A percentile compares a stretch with the other conserved stretches of the same genome.
Conservation (phyloP, 495 filamentous ascomycete genomes). For the Trichoderma erinaceum region DNA sequence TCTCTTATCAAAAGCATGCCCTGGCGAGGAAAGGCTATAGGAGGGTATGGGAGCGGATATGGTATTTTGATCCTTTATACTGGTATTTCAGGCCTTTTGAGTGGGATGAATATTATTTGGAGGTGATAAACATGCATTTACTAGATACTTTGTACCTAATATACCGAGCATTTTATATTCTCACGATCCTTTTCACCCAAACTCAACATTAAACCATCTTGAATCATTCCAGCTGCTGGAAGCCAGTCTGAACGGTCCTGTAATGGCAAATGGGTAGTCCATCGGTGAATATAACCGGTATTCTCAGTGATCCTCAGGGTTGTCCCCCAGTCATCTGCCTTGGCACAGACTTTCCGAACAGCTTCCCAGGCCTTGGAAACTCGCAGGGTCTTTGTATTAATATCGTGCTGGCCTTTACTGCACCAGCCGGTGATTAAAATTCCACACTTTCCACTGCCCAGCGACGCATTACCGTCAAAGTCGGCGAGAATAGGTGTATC, state of each 20-base stretch:
- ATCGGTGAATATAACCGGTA: neutral
- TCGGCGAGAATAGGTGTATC: neutral
- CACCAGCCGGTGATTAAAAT: neutral
- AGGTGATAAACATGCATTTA: too few species aligned
- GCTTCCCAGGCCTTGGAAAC: neutral
- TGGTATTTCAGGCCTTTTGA: too few species aligned
- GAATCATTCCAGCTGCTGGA: neutral
- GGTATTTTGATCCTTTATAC: too few species aligned
- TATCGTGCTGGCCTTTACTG: neutral
- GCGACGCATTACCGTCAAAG: neutral
- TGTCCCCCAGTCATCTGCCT: neutral
- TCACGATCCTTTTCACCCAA: too few species aligned
- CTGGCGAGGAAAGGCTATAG: too few species aligned
- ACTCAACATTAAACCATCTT: neutral
- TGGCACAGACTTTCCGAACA: neutral
- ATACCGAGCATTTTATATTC: too few species aligned
- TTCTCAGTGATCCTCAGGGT: neutral
- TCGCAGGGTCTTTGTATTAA: neutral
- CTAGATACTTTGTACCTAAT: too few species aligned
- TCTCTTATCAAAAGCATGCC: too few species aligned
- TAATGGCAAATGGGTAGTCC: neutral
- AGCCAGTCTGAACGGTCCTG: neutral
- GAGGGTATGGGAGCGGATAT: too few species aligned
- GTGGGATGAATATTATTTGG: too few species aligned
- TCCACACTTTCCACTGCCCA: neutral